Evolutionary conservation across 2,329 filamentous ascomycete genomes (phyloP), one percentile per base, ranked within the genome.

Genomic region (Paecilomyces fulvus): DNA sequence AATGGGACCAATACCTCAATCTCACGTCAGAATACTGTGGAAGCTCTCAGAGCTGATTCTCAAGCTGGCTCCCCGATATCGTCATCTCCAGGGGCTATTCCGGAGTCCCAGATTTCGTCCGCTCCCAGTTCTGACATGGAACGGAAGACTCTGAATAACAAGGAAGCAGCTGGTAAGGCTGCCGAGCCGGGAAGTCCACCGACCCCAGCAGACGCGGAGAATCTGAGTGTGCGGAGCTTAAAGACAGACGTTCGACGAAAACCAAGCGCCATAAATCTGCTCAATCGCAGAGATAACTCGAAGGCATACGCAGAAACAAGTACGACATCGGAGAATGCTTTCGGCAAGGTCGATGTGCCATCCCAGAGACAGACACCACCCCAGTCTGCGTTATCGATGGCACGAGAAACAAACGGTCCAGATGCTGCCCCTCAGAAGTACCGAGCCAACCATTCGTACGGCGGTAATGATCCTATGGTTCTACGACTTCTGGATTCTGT

Each of bases 371-470:
- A 61, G 63, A 62, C 67, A 10, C 60, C 66, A 20, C 66, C 71
- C 51, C 67, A 70, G 51, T 72, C 75, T 8, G 65, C 70, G 17
- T 65, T 75, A 10, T 67, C 72, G 7, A 62, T 74, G 43, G 67
- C 73, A 30, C 70, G 63, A 33, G 70, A 73, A 53, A 66, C 60
- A 51, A 67, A 65, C 55, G 52, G 61, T 6, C 54, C 59, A 20
- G 61, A 65, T 14, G 51, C 60, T 12, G 65, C 64, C 4, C 62
- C 69, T 9, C 73, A 72, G 12, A 80, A 79, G 43, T 82, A 83
- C 59, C 81, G 80, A 57, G 80, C 83, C 2, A 86, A 85, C 46
- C 92, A 97, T 73, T 90, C 88, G 2, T 97, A 99, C 67, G 81
- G 84, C 49, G 94, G 94, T 1, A 91, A 88, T 58, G 83, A 86